Percentiles rank a stretch among this genome's conserved stretches.
phyloP scores from a whole-genome alignment of 2,329 filamentous ascomycete genomes.

The Pseudogymnoascus sp. region DNA sequence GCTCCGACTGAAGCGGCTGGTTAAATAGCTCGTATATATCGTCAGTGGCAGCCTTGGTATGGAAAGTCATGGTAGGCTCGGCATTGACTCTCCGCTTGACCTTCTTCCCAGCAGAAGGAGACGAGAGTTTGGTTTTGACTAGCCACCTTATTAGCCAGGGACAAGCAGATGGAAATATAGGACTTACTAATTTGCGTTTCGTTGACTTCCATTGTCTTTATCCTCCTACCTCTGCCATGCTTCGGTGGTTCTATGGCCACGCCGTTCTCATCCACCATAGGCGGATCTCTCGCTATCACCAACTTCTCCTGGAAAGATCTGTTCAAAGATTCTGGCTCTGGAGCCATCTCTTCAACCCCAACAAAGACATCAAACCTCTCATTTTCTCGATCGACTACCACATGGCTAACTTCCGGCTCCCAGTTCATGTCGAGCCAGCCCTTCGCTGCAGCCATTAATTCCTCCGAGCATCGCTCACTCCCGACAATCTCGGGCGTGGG shows the following conservation, averaged over 20 bases:
- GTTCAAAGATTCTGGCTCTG: not conserved
- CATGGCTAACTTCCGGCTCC: constrained; percentile 30
- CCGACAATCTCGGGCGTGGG: constrained; percentile 63
- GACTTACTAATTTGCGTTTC: constrained; percentile 85
- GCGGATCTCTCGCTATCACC: constrained; percentile 28
- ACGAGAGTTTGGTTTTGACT: constrained; percentile 93
- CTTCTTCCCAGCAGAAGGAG: constrained; percentile 76
- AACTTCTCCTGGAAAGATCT: constrained; percentile 25
- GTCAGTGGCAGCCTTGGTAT: constrained; percentile 89
- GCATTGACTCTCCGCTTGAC: constrained; percentile 60
- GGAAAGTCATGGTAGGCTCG: constrained; percentile 97
- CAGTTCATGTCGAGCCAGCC: constrained; percentile 59
- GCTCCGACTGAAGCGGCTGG: constrained; percentile 54
- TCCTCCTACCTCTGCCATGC: constrained; percentile 52
- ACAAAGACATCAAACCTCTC: constrained; percentile 6
- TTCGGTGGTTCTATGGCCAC: constrained; percentile 38
- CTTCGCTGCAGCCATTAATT: constrained; percentile 70
- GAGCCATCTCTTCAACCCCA: not conserved
- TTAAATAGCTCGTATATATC: constrained; percentile 98
- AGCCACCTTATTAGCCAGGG: constrained; percentile 27
- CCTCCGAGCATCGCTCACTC: constrained; percentile 83
- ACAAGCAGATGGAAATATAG: too few relatives aligned
- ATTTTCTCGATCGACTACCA: not conserved
- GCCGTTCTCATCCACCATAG: constrained; percentile 53
- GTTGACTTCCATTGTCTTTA: constrained; percentile 77